Evolutionary conservation across 2,329 filamentous ascomycete genomes (phyloP).

Genomic region (Microdochium nivale): DNA sequence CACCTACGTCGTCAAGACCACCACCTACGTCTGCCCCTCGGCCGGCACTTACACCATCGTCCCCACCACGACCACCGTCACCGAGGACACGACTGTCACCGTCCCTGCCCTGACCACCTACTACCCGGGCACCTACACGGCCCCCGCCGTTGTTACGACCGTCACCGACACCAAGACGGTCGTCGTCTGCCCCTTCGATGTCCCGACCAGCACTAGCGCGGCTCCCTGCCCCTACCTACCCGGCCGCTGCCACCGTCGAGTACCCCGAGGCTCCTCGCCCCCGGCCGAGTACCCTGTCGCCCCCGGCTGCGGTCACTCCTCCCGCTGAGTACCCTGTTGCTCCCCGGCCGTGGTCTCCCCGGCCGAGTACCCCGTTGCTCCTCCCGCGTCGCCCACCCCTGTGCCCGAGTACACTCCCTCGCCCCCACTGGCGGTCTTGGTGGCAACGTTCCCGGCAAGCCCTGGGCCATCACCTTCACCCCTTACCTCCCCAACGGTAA

Average conservation of each 20-base stretch:
- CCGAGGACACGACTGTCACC: conserved; percentile 45
- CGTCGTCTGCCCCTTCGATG: conserved; percentile 59
- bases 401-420: conserved; percentile 14
- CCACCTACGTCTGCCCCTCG: conserved; percentile 64
- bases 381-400: conserved; percentile 6
- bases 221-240: conserved; percentile 9
- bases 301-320: conserved; percentile 12
- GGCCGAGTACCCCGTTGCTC: conserved; percentile 9
- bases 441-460: conserved; percentile 32
- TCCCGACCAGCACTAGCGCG: conserved; percentile 17
- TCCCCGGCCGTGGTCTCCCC: conserved; percentile 10
- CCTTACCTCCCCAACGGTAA: conserved; percentile 53
- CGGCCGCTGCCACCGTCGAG: conserved; percentile 12
- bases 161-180: conserved; percentile 60
- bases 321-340: no score
- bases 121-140: conserved; percentile 65
- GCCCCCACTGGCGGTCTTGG: conserved; percentile 22
- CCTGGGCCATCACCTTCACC: conserved; percentile 75
- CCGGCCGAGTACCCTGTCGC: neutral
- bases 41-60: conserved; percentile 70
- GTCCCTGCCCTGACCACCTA: conserved; percentile 59
- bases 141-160: conserved; percentile 57
- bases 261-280: conserved; percentile 9
- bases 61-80: conserved; percentile 54
- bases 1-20: conserved; percentile 60